Evolutionary conservation across 1,139 yeast genomes (phyloP).

Genomic region (Scheffersomyces cryptocercus): DNA sequence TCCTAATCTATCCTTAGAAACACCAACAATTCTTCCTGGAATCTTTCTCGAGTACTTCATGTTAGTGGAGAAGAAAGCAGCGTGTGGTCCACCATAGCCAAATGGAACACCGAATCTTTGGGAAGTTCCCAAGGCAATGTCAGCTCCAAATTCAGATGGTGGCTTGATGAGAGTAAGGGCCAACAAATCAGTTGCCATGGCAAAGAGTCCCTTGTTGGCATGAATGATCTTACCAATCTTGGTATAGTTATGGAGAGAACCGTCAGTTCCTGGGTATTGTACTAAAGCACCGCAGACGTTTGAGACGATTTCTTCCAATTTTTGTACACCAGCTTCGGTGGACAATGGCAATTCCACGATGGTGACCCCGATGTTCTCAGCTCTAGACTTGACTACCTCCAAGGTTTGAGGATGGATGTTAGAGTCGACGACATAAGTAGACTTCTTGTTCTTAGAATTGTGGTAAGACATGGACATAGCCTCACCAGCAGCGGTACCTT

Average conservation of each 20-base stretch:
- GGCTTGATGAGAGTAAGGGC: slow-evolving; percentile 85
- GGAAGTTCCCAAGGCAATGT: slow-evolving; percentile 87
- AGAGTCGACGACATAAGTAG: slow-evolving; percentile 69
- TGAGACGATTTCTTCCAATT: slow-evolving; percentile 33
- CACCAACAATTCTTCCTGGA: slow-evolving; percentile 95
- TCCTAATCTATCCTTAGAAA: slow-evolving; percentile 88
- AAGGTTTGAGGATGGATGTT: slow-evolving; percentile 85
- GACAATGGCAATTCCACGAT: slow-evolving; percentile 61
- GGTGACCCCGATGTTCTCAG: slow-evolving; percentile 70
- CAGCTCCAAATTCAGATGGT: slow-evolving; percentile 87
- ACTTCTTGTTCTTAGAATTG: slow-evolving; percentile 64
- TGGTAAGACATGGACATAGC: slow-evolving; percentile 88
- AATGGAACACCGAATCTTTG: slow-evolving; percentile 98
- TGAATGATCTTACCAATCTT: slow-evolving; percentile 68
- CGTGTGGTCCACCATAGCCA: slow-evolving; percentile 99
- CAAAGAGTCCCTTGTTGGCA: slow-evolving; percentile 67
- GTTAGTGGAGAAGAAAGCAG: slow-evolving; percentile 91
- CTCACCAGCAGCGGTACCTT: slow-evolving; percentile 98
- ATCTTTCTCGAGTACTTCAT: slow-evolving; percentile 82
- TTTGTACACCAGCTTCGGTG: slow-evolving; percentile 43
- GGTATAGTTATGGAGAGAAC: slow-evolving; percentile 59
- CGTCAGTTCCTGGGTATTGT: slow-evolving; percentile 91
- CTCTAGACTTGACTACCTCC: slow-evolving; percentile 76
- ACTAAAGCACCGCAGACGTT: slow-evolving; percentile 79
- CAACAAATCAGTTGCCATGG: slow-evolving; percentile 86